A percentile compares a stretch with the other conserved stretches of the same genome.
Conservation (phyloP, 257 asterid genomes). For the Penstemon newberryi region DNA sequence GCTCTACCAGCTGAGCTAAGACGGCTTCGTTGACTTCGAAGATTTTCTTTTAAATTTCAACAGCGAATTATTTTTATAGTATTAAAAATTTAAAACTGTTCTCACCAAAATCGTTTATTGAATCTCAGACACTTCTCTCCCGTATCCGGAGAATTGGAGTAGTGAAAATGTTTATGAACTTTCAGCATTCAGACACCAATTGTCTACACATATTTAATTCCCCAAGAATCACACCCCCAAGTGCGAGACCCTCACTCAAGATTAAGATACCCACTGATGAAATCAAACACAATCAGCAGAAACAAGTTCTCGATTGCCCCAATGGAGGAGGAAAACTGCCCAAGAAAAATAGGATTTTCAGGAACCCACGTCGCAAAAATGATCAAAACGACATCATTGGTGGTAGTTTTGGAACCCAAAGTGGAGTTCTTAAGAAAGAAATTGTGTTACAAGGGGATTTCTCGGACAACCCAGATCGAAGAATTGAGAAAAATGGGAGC, state of each 20-base stretch:
- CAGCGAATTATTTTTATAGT: too few relatives aligned
- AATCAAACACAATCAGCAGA: slow-evolving; percentile 36
- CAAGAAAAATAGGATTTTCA: slow-evolving; percentile 23
- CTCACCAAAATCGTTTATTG: too few relatives aligned
- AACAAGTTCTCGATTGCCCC: slow-evolving; percentile 31
- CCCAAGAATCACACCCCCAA: slow-evolving; percentile 39
- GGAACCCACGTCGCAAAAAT: slow-evolving; percentile 30
- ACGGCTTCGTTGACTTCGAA: slow-evolving; percentile 37
- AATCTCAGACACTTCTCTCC: too few relatives aligned
- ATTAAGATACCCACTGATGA: slow-evolving; percentile 32
- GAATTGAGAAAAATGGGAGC: slow-evolving; percentile 26
- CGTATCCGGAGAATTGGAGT: not conserved
- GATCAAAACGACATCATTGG: slow-evolving; percentile 30
- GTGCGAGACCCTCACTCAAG: slow-evolving; percentile 38
- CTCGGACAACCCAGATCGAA: slow-evolving; percentile 27
- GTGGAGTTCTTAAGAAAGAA: slow-evolving; percentile 28
- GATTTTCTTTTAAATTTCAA: too few relatives aligned
- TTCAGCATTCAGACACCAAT: slow-evolving; percentile 57
- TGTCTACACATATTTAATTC: slow-evolving; percentile 50
- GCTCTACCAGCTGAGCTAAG: slow-evolving; percentile 98
- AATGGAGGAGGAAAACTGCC: slow-evolving; percentile 16
- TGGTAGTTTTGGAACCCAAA: slow-evolving; percentile 28
- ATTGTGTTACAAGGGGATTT: slow-evolving; percentile 15
- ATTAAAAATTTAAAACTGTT: too few relatives aligned
- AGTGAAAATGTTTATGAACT: slow-evolving; percentile 52